These are phyloP conservation scores for Ambrosia artemisiifolia DNA, from an alignment of 129 eudicot genomes.

Conservation along the genomic window DNA sequence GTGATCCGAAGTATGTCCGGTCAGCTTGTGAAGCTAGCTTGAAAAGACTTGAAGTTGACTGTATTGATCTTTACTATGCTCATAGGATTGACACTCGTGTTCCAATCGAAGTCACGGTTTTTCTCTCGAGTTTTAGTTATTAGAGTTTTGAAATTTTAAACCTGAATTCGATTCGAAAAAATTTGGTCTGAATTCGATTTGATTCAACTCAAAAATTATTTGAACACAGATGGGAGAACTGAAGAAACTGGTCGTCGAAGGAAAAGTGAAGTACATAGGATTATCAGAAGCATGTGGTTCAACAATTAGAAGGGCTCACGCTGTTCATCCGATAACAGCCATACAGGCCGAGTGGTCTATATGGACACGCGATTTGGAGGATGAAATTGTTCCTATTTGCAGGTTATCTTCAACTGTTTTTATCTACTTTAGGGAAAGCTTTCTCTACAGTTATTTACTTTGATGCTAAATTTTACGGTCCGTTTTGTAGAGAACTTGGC, in stretches of 20 bases:
- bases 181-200: too few relatives aligned
- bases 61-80: too few relatives aligned
- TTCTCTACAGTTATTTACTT: background rate
- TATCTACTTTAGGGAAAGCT: background rate
- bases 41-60: too few relatives aligned
- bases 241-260: constrained; percentile 69
- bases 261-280: constrained; percentile 64
- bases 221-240: constrained; percentile 48
- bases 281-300: constrained; percentile 67
- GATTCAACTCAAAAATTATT: background rate
- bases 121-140: too few relatives aligned
- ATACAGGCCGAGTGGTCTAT: constrained; percentile 65
- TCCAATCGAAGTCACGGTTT: constrained; percentile 38
- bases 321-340: constrained; percentile 73
- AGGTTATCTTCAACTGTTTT: constrained; percentile 29
- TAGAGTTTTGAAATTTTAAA: too few relatives aligned
- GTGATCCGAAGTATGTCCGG: constrained; percentile 49
- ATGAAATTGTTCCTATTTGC: constrained; percentile 57
- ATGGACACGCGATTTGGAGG: constrained; percentile 63
- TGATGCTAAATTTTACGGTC: background rate
- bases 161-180: too few relatives aligned
- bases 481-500: constrained; percentile 51
- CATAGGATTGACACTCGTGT: constrained; percentile 36
- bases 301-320: constrained; percentile 74
- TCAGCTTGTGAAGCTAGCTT: constrained; percentile 42